Conservation (phyloP, 2,329 filamentous ascomycete genomes). For the Fusarium compactum region DNA sequence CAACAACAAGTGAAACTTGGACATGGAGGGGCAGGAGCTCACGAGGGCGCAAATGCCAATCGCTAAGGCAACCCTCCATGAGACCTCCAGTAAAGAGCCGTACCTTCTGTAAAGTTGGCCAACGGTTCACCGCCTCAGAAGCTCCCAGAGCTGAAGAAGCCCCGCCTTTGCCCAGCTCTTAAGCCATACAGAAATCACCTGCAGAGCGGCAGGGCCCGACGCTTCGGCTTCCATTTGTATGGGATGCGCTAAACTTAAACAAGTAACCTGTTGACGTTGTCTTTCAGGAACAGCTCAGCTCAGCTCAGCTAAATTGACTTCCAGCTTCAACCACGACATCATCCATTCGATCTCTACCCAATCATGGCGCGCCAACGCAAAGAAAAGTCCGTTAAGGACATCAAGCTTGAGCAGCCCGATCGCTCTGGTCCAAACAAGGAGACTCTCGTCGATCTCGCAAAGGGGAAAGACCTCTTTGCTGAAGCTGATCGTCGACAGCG, state of each 20-base stretch:
- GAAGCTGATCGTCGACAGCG: conserved; percentile 57
- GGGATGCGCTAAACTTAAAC: conserved; percentile 16
- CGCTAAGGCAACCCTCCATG: conserved; percentile 30
- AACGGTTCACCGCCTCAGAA: conserved; percentile 32
- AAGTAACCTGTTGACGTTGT: conserved; percentile 33
- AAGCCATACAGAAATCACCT: conserved; percentile 21
- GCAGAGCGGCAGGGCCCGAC: conserved; percentile 22
- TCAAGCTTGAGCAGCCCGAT: conserved; percentile 77
- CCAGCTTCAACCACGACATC: conserved; percentile 25
- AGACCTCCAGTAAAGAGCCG: not conserved
- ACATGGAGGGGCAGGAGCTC: conserved; percentile 34
- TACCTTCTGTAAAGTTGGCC: not conserved
- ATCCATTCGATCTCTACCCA: not conserved
- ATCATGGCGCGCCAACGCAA: conserved; percentile 64
- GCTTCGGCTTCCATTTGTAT: not conserved
- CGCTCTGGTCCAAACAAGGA: conserved; percentile 70
- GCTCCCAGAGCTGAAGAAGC: conserved; percentile 9
- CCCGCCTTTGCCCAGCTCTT: not conserved
- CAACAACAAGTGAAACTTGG: conserved; percentile 20
- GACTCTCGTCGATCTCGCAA: conserved; percentile 80
- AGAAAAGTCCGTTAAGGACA: conserved; percentile 60
- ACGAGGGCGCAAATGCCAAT: conserved; percentile 38
- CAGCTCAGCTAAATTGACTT: conserved; percentile 4
- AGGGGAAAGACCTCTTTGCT: conserved; percentile 70
- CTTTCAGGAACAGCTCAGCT: conserved; percentile 3